Evolutionary conservation across 2,329 filamentous ascomycete genomes (phyloP).

Genomic region (Diaporthe velutina): DNA sequence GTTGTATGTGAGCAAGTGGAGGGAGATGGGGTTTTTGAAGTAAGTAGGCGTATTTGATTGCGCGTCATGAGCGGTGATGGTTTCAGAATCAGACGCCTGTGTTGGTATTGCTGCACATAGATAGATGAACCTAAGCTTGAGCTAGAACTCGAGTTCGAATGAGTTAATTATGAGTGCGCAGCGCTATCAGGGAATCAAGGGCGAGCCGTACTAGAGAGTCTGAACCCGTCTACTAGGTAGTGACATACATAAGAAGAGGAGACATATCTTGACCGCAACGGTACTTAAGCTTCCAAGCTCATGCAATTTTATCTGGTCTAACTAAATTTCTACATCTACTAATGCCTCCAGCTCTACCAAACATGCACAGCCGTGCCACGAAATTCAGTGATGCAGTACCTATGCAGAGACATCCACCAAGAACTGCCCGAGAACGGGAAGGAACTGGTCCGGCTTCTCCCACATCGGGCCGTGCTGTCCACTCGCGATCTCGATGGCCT

Average conservation of each 20-base stretch:
- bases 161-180: too few species aligned
- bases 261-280: neutral
- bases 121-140: too few species aligned
- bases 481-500: neutral
- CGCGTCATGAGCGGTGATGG: neutral
- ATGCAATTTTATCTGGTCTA: neutral
- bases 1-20: slow-evolving; percentile 4
- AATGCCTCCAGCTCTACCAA: neutral
- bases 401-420: neutral
- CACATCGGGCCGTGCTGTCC: neutral
- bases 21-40: neutral
- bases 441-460: neutral
- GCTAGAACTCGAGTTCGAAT: too few species aligned
- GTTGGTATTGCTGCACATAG: neutral
- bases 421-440: neutral
- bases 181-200: too few species aligned
- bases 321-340: neutral
- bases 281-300: neutral
- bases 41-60: neutral
- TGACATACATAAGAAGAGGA: too few species aligned
- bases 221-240: too few species aligned
- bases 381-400: neutral
- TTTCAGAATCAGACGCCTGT: neutral
- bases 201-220: too few species aligned
- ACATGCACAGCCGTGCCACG: neutral